Conservation (phyloP, 768 basidiomycete species). For the Trametes villosa region DNA sequence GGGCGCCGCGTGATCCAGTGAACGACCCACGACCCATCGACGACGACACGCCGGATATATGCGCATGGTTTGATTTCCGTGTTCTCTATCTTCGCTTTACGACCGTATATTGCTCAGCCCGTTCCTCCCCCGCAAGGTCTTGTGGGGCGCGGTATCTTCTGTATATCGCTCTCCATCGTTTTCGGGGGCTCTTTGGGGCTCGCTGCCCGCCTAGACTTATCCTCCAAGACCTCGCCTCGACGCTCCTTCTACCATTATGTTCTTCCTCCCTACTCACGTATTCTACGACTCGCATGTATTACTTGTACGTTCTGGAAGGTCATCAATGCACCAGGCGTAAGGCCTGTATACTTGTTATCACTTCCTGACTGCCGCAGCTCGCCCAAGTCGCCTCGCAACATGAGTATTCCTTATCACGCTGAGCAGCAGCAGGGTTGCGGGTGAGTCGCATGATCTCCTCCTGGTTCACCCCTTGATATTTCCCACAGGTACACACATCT, state of each 20-base stretch:
- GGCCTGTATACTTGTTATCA: background rate
- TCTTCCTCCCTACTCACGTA: slow-evolving; percentile 16
- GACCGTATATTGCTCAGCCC: slow-evolving; percentile 17
- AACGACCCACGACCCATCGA: background rate
- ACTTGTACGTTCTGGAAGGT: slow-evolving; percentile 20
- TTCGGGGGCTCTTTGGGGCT: background rate
- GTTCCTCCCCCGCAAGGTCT: slow-evolving; percentile 9
- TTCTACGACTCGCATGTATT: slow-evolving; percentile 23
- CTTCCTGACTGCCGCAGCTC: background rate
- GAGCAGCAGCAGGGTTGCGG: no score
- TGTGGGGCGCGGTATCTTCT: background rate
- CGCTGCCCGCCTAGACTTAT: slow-evolving; percentile 2
- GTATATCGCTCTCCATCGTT: background rate
- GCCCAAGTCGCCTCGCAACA: no score
- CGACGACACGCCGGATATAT: slow-evolving; percentile 9
- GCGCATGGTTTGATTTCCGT: slow-evolving; percentile 1
- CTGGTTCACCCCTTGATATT: no score
- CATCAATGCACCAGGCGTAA: slow-evolving; percentile 11
- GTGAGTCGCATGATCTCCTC: no score
- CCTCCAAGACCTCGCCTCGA: slow-evolving; percentile 9
- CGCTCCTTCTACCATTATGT: slow-evolving; percentile 22
- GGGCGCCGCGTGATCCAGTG: slow-evolving; percentile 1
- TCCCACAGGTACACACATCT: no score
- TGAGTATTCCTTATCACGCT: no score
- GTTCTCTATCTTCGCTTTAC: slow-evolving; percentile 1